Evolutionary conservation across 306 rosid genomes (phyloP).

Genomic region (Vigna reflexopilosa): DNA sequence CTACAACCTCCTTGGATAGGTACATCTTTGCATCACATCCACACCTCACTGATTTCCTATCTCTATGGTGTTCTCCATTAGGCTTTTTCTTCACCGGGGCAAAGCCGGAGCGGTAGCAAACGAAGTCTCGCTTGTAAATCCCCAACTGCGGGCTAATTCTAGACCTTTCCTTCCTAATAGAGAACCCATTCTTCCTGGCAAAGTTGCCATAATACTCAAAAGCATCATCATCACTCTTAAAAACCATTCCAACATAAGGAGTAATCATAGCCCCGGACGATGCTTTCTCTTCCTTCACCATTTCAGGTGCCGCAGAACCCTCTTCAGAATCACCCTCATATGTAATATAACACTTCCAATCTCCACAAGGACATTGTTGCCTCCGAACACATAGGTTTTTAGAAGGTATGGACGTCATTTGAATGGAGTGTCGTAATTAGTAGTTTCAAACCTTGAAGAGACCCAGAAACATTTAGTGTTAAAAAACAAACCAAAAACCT

Average conservation of each 20-base stretch:
- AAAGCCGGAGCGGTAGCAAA: conserved; percentile 94
- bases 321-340: conserved; percentile 75
- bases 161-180: conserved; percentile 89
- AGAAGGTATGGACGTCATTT: conserved; percentile 66
- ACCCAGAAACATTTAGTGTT: conserved; percentile 38
- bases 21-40: conserved; percentile 99
- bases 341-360: conserved; percentile 92
- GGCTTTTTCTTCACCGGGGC: conserved; percentile 89
- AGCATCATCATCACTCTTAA: conserved; percentile 91
- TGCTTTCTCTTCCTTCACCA: conserved; percentile 56
- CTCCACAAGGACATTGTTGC: conserved; percentile 98
- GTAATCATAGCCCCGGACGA: conserved; percentile 71
- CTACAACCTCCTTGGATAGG: conserved; percentile 84
- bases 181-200: conserved; percentile 89
- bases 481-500: background rate
- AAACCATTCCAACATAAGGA: conserved; percentile 96
- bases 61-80: conserved; percentile 86
- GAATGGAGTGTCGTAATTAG: conserved; percentile 24
- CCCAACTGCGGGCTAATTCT: conserved; percentile 95
- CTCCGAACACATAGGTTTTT: conserved; percentile 86
- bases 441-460: conserved; percentile 38
- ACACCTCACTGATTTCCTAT: conserved; percentile 89
- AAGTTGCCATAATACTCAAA: conserved; percentile 88
- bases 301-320: conserved; percentile 61
- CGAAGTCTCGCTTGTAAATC: conserved; percentile 90